Base-by-base conservation (phyloP, 495 filamentous ascomycete genomes). In the Podospora pseudoanserina region DNA sequence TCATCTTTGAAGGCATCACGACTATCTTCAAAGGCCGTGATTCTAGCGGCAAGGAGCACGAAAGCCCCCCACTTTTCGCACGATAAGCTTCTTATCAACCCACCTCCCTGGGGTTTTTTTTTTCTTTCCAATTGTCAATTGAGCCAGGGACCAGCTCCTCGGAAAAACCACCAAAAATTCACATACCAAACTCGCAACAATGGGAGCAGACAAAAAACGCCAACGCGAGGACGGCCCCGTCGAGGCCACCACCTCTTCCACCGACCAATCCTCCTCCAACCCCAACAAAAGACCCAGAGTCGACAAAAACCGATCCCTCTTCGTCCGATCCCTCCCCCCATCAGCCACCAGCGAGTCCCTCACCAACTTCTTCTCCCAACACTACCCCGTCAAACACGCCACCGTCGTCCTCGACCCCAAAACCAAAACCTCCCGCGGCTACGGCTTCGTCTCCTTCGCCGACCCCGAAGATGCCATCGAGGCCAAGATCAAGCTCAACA, bases 371-470 rank as follows among this genome's bases (percentile, higher is more conserved):
- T 99, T 99, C 79, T 99, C 95, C 4, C 88, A 97, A 77, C 88
- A 90, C 65, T 97, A 92, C 75, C 92, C 96, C 26, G 85, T 98
- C 75, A 97, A 97, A 76, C 95, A 98, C 78, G 94, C 94, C 63
- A 90, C 89, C 5, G 92, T 93, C 15, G 92, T 99, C 20, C 80
- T 86, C 39, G 93, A 98, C 76, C 85, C 89, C 1, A 79, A 85
- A 67, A 95, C 92, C 6, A 96, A 97, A 73, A 79, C 86, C 60
- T 97, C 91, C 20, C 91, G 92, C 71, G 94, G 94, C 11, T 99
- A 91, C 78, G 95, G 95, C 61, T 99, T 99, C 79, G 94, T 98
- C 60, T 97, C 95, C 15, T 97, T 98, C 73, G 90, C 93, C 73
- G 94, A 98, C 73, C 83, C 90, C 63, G 93, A 97, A 68, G 95